Evolutionary conservation across 768 basidiomycete species (phyloP).

Genomic region (Nidularia pulvinata): DNA sequence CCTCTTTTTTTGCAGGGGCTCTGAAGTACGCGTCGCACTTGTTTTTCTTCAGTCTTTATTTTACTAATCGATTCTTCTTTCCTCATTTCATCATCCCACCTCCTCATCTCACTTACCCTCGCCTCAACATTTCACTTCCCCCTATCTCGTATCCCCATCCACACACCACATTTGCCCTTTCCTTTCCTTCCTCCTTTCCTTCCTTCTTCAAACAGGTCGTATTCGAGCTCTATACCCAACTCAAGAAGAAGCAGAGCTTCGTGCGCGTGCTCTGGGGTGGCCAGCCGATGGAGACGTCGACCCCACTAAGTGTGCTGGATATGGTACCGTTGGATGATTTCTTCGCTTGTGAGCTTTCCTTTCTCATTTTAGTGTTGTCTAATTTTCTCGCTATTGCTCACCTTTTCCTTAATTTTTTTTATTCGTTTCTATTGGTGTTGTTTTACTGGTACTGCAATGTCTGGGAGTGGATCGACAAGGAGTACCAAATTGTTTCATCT

Average conservation of each 20-base stretch:
- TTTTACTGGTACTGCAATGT: too few species aligned
- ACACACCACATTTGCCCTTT: neutral
- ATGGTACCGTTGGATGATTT: constrained; percentile 41
- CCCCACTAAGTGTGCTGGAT: constrained; percentile 42
- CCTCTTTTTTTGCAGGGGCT: constrained; percentile 28
- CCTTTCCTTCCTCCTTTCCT: neutral
- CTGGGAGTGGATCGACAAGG: too few species aligned
- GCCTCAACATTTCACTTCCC: too few species aligned
- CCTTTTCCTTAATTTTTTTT: too few species aligned
- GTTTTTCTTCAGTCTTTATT: neutral
- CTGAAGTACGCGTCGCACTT: constrained; percentile 24
- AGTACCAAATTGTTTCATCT: too few species aligned
- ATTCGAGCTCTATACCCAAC: constrained; percentile 40
- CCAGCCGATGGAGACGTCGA: constrained; percentile 46
- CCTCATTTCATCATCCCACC: too few species aligned
- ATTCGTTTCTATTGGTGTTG: too few species aligned
- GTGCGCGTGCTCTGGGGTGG: constrained; percentile 53
- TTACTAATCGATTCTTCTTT: too few species aligned
- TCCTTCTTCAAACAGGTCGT: constrained; percentile 22
- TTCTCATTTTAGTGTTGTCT: too few species aligned
- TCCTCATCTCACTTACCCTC: too few species aligned
- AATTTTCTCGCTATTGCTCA: too few species aligned
- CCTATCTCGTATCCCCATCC: too few species aligned
- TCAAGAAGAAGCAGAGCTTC: constrained; percentile 15
- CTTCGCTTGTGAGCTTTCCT: constrained; percentile 32